Evolutionary conservation across 2,329 filamentous ascomycete species (phyloP).

Genomic region (Cryphonectria parasitica): DNA sequence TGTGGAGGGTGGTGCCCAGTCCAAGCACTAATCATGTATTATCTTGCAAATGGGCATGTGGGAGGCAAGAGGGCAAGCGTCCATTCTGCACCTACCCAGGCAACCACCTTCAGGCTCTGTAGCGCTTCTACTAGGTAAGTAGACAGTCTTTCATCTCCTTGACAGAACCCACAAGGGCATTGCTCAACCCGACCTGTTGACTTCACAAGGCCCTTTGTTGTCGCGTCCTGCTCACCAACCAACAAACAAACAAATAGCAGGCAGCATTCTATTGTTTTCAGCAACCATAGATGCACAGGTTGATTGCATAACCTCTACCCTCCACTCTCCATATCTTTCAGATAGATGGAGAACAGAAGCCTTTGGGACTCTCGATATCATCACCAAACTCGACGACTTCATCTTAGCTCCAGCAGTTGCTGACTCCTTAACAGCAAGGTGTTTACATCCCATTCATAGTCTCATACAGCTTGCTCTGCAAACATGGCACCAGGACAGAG

Average conservation of each 20-base stretch:
- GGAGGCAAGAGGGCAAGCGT: not conserved
- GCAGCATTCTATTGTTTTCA: not conserved
- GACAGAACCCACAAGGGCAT: not conserved
- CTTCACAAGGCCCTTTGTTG: not conserved
- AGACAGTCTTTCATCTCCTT: not conserved
- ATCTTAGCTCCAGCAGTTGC: not conserved
- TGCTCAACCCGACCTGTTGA: not conserved
- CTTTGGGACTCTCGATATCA: not conserved
- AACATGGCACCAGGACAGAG: not conserved
- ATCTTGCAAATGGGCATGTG: not conserved
- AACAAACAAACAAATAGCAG: not conserved
- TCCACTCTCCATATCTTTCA: not conserved
- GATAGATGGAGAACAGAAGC: too few relatives aligned
- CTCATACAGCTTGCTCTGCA: not conserved
- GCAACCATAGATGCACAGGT: not conserved
- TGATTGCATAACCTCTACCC: not conserved
- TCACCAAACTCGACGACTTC: not conserved
- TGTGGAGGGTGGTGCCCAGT: not conserved
- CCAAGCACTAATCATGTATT: not conserved
- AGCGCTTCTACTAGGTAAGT: not conserved
- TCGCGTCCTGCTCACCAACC: not conserved
- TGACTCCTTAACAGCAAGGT: not conserved
- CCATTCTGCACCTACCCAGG: not conserved
- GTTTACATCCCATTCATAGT: not conserved
- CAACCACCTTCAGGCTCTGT: not conserved